phyloP scores from a whole-genome alignment of 192 early-diverging fungal species.

The Coemansia sp. region DNA sequence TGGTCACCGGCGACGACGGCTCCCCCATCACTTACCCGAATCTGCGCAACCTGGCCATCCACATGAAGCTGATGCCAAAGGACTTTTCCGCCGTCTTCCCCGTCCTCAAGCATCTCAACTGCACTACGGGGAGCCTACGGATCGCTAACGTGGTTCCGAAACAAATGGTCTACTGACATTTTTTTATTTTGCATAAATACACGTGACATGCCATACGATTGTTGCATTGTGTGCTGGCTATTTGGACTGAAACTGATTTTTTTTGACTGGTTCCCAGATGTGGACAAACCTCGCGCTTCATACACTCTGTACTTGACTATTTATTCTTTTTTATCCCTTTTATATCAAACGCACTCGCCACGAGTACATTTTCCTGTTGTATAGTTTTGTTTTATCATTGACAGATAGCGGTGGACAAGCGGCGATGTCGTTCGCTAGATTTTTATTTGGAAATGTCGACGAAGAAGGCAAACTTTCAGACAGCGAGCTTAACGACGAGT shows the following conservation, averaged over 20 bases:
- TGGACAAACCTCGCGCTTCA: background rate
- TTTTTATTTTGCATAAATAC: background rate
- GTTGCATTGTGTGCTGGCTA: background rate
- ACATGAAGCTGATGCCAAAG: slow-evolving; percentile 33
- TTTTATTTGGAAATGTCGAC: slow-evolving; percentile 91
- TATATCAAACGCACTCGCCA: background rate
- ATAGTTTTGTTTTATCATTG: background rate
- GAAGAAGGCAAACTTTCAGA: slow-evolving; percentile 77
- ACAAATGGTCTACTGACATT: background rate
- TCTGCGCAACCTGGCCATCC: slow-evolving; percentile 26
- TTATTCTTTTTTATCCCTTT: background rate
- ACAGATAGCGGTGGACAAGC: background rate
- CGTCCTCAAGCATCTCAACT: slow-evolving; percentile 23
- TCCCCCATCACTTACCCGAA: slow-evolving; percentile 21
- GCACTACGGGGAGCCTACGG: slow-evolving; percentile 24
- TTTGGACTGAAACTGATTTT: background rate
- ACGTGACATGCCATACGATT: slow-evolving; percentile 3
- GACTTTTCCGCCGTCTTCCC: slow-evolving; percentile 25
- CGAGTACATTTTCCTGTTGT: background rate
- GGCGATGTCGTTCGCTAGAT: slow-evolving; percentile 66
- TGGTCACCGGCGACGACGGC: slow-evolving; percentile 29
- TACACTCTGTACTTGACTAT: background rate
- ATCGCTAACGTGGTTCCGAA: slow-evolving; percentile 18
- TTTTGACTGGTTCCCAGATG: background rate
- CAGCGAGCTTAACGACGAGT: slow-evolving; percentile 57